Evolutionary conservation across 148 eudicot species (phyloP).

Genomic region (Beta vulgaris): DNA sequence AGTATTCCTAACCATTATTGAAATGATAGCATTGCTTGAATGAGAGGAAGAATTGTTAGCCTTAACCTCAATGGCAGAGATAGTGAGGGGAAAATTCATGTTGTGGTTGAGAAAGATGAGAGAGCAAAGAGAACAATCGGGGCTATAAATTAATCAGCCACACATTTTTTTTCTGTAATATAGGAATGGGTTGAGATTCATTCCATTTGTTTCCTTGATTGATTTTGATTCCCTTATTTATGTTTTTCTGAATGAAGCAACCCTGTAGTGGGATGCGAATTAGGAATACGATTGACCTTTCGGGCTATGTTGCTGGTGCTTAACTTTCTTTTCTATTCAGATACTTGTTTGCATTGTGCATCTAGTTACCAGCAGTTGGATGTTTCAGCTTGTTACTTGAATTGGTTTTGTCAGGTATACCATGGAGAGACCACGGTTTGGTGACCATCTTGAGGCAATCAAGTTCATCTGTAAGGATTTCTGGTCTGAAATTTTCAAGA

Average conservation of each 20-base stretch:
- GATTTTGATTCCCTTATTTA: not conserved
- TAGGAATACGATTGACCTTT: not conserved
- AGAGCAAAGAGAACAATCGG: not conserved
- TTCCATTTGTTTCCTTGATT: not conserved
- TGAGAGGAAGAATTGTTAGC: too few relatives aligned
- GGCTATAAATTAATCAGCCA: not conserved
- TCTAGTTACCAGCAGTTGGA: not conserved
- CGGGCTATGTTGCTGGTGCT: not conserved
- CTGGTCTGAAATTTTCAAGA: slow-evolving; percentile 96
- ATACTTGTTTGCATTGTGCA: not conserved
- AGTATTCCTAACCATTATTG: too few relatives aligned
- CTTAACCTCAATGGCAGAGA: too few relatives aligned
- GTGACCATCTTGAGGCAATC: slow-evolving; percentile 94
- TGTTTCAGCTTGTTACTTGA: slow-evolving; percentile 11
- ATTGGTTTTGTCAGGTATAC: slow-evolving; percentile 60
- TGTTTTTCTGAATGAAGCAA: not conserved
- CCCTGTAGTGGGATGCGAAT: not conserved
- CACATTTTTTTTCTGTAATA: not conserved
- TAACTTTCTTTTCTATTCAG: not conserved
- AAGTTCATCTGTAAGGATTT: slow-evolving; percentile 98
- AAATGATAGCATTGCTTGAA: too few relatives aligned
- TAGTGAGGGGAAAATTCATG: too few relatives aligned
- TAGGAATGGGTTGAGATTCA: not conserved
- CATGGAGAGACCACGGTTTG: slow-evolving; percentile 89
- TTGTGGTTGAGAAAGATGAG: not conserved